A percentile compares a stretch with the other conserved stretches of the same genome.
Evolutionary conservation across 805 yeast species (phyloP).

Genomic region (Starmerella asiatica): DNA sequence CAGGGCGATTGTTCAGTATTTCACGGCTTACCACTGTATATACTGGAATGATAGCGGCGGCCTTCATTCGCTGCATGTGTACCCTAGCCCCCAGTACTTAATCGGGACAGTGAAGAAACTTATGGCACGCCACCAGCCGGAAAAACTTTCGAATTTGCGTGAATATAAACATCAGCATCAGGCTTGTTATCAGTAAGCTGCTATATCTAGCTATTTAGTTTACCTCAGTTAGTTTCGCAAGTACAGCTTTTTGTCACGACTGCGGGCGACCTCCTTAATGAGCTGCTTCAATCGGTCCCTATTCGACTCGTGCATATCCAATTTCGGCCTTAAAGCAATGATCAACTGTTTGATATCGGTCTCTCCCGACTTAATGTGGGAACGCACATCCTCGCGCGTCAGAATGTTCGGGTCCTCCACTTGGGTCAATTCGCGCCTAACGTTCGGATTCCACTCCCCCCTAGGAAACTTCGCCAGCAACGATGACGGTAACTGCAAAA

Average conservation of each 20-base stretch:
- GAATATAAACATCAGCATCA: no score
- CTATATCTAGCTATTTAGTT: no score
- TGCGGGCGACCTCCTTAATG: conserved; percentile 44
- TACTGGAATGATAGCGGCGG: no score
- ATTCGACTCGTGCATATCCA: conserved; percentile 51
- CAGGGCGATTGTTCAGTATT: no score
- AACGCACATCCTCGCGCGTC: conserved; percentile 59
- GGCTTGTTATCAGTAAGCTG: no score
- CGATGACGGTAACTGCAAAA: conserved; percentile 49
- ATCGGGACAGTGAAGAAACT: no score
- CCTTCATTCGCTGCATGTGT: no score
- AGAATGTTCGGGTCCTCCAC: conserved; percentile 31
- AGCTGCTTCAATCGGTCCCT: conserved; percentile 44
- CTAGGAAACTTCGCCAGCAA: conserved; percentile 53
- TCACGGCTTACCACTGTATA: no score
- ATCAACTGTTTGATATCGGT: conserved; percentile 51
- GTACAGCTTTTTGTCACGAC: conserved; percentile 34
- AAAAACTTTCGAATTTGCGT: no score
- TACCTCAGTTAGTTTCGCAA: conserved; percentile 1
- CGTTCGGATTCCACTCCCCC: conserved; percentile 74
- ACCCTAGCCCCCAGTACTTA: no score
- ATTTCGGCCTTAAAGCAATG: conserved; percentile 44
- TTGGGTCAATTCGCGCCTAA: conserved; percentile 26
- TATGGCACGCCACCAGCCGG: no score
- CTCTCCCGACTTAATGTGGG: conserved; percentile 36